A percentile compares a stretch with the other conserved stretches of the same genome.
Conservation (phyloP, 371 early-diverging fungal genomes). For the Sporodiniella umbellata region DNA sequence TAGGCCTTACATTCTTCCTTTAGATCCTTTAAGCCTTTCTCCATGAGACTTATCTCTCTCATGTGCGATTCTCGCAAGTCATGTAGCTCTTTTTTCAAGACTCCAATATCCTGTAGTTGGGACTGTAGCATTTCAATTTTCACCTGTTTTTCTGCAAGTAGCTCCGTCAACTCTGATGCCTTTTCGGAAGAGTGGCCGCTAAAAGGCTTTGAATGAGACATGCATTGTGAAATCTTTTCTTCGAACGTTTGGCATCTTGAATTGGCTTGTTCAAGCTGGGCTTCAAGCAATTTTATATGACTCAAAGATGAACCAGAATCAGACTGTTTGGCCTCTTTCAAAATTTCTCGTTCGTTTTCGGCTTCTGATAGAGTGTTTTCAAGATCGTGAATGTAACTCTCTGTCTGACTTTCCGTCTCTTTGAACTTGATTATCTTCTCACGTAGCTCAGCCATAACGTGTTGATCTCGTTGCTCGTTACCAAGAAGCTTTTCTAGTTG, state of each 20-base stretch:
- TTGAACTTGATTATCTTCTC: constrained; percentile 28
- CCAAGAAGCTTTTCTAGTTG: constrained; percentile 13
- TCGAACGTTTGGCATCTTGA: constrained; percentile 5
- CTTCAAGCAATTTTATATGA: constrained; percentile 4
- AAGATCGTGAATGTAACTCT: constrained; percentile 36
- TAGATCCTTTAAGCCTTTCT: constrained; percentile 4
- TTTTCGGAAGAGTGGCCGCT: too few relatives aligned
- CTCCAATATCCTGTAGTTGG: constrained; percentile 23
- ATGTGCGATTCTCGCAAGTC: constrained; percentile 19
- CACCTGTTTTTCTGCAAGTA: constrained; percentile 11
- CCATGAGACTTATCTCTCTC: constrained; percentile 15
- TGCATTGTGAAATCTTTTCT: background rate
- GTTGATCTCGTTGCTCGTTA: constrained; percentile 17
- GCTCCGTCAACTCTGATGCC: constrained; percentile 5
- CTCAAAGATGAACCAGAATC: background rate
- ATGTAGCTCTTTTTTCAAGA: constrained; percentile 16
- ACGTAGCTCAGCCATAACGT: constrained; percentile 22
- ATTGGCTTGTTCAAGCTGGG: constrained; percentile 14
- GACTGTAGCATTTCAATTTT: constrained; percentile 17
- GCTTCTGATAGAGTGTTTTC: constrained; percentile 18
- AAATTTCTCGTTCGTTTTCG: too few relatives aligned
- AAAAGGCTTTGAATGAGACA: constrained; percentile 3
- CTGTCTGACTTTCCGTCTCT: constrained; percentile 33
- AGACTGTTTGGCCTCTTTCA: too few relatives aligned
- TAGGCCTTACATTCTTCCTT: constrained; percentile 3